Conservation (phyloP, 1,284 basidiomycete species). For the Boletus holoroseus region DNA sequence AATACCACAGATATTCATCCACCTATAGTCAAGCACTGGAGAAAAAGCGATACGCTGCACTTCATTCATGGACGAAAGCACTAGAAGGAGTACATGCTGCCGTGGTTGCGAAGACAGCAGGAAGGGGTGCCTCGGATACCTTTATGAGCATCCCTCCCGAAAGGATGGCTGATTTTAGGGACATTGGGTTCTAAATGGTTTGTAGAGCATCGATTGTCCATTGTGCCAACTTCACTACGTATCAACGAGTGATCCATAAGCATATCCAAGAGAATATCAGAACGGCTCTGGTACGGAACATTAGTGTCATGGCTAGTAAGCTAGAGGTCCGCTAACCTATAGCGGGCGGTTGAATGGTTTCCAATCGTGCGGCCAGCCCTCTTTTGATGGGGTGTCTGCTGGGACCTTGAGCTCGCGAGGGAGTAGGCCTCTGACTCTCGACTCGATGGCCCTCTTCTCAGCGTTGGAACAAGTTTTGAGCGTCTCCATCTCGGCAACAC, state of each 20-base stretch:
- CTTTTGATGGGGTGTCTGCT: conserved; percentile 69
- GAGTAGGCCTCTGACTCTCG: conserved; percentile 76
- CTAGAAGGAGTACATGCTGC: conserved; percentile 66
- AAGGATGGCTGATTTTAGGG: conserved; percentile 30
- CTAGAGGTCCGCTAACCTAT: conserved; percentile 20
- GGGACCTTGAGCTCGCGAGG: conserved; percentile 76
- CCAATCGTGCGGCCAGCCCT: conserved; percentile 79
- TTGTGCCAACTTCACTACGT: background rate
- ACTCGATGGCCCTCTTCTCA: conserved; percentile 68
- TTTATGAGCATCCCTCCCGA: conserved; percentile 30
- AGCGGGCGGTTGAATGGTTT: conserved; percentile 53
- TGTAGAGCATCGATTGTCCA: conserved; percentile 10
- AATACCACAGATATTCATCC: conserved; percentile 5
- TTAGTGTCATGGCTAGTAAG: conserved; percentile 2
- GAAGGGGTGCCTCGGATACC: conserved; percentile 32
- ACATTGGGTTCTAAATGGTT: conserved; percentile 23
- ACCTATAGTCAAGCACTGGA: conserved; percentile 68
- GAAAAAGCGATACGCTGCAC: conserved; percentile 76
- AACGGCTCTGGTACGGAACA: background rate
- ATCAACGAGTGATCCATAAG: conserved; percentile 4
- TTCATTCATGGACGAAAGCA: conserved; percentile 77
- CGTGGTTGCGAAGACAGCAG: conserved; percentile 68
- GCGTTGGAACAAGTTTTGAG: conserved; percentile 60
- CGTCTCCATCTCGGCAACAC: conserved; percentile 49
- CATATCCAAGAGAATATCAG: background rate